These are phyloP conservation scores for Hypoxylon sp. DNA, from an alignment of 2,329 filamentous ascomycete genomes.

Conservation along the genomic window DNA sequence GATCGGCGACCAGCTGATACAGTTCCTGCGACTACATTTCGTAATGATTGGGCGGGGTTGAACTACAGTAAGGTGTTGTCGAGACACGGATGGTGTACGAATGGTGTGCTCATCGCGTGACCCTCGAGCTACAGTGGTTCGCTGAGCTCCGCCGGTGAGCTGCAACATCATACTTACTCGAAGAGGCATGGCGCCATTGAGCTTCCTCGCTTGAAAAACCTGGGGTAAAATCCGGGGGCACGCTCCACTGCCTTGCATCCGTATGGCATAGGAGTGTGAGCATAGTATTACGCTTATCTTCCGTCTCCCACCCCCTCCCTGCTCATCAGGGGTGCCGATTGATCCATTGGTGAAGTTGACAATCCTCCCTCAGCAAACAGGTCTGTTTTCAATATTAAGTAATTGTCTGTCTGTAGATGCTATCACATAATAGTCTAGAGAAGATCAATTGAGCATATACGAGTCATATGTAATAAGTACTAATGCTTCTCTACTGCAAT, in stretches of 20 bases:
- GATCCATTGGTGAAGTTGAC: no score
- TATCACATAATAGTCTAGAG: no score
- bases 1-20: conserved; percentile 44
- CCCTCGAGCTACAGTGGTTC: conserved; percentile 36
- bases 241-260: conserved; percentile 29
- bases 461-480: no score
- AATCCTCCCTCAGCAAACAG: no score
- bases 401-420: no score
- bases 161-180: conserved; percentile 38
- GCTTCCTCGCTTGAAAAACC: conserved; percentile 34
- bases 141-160: conserved; percentile 39
- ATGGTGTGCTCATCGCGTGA: conserved; percentile 45
- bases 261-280: no score
- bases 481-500: no score
- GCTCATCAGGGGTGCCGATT: no score
- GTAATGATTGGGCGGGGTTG: conserved; percentile 36
- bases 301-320: neutral
- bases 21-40: conserved; percentile 25
- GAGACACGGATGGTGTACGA: conserved; percentile 36
- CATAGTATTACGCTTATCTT: no score
- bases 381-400: no score
- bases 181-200: conserved; percentile 28
- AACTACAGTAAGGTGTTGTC: conserved; percentile 33
- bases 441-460: no score
- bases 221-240: conserved; percentile 39